A percentile compares a stretch with the other conserved stretches of the same genome.
phyloP scores from a whole-genome alignment of 176 grass and related monocot genomes.

The Triticum dicoccoides region DNA sequence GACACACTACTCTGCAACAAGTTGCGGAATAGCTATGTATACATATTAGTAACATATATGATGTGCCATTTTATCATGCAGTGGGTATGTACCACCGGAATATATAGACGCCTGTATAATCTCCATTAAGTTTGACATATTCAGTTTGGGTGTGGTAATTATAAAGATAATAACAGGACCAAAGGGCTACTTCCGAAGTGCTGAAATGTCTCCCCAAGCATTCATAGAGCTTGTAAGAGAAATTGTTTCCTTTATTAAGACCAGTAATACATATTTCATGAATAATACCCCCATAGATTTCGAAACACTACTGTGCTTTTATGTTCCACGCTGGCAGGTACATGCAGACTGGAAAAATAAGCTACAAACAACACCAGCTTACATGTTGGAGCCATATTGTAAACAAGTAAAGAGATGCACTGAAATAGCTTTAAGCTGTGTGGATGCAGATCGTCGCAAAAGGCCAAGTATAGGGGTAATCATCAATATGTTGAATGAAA shows the following conservation, averaged over 20 bases:
- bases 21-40: no score
- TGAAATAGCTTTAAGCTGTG: background rate
- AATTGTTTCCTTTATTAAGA: background rate
- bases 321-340: background rate
- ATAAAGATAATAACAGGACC: background rate
- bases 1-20: no score
- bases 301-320: background rate
- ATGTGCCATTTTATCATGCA: background rate
- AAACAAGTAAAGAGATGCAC: background rate
- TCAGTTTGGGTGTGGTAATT: background rate
- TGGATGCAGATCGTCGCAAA: background rate
- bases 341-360: background rate
- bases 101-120: background rate
- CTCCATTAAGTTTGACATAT: background rate
- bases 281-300: background rate
- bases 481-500: background rate
- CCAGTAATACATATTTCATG: background rate
- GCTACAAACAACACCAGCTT: background rate
- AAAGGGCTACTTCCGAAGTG: accelerated
- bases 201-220: background rate
- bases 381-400: background rate
- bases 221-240: background rate
- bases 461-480: background rate
- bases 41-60: background rate
- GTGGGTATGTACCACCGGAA: background rate